Percentiles rank a stretch among this genome's conserved stretches.
These are phyloP conservation scores for Meyerozyma carpophila DNA, from an alignment of 1,139 yeast species.

Conservation along the genomic window DNA sequence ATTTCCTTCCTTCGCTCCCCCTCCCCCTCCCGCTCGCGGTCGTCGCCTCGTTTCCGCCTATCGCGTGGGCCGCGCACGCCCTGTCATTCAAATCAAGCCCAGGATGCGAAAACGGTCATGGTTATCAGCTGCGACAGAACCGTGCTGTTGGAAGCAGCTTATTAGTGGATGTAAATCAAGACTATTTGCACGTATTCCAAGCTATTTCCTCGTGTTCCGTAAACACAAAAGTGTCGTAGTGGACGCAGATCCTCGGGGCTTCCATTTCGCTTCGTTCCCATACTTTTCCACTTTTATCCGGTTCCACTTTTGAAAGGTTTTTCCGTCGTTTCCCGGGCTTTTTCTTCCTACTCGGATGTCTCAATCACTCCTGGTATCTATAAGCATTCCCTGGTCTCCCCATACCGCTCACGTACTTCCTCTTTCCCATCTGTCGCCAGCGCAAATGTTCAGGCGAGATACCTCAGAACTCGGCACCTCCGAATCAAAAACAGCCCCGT, in stretches of 20 bases:
- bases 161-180: neutral
- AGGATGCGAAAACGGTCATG: constrained; percentile 2
- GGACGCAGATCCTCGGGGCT: neutral
- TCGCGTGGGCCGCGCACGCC: constrained; percentile 1
- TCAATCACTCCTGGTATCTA: neutral
- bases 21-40: too few species aligned
- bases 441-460: neutral
- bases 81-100: constrained; percentile 1
- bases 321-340: neutral
- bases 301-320: neutral
- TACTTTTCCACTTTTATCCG: neutral
- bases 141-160: neutral
- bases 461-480: neutral
- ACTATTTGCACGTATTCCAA: neutral
- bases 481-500: neutral
- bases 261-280: neutral
- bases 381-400: neutral
- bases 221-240: neutral
- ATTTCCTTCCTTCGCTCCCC: too few species aligned
- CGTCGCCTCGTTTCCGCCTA: neutral
- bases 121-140: constrained; percentile 1
- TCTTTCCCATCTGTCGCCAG: neutral
- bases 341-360: neutral
- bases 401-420: neutral
- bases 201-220: neutral